These are phyloP conservation scores for Quercus engelmannii DNA, from an alignment of 306 rosid species.

Conservation along the genomic window DNA sequence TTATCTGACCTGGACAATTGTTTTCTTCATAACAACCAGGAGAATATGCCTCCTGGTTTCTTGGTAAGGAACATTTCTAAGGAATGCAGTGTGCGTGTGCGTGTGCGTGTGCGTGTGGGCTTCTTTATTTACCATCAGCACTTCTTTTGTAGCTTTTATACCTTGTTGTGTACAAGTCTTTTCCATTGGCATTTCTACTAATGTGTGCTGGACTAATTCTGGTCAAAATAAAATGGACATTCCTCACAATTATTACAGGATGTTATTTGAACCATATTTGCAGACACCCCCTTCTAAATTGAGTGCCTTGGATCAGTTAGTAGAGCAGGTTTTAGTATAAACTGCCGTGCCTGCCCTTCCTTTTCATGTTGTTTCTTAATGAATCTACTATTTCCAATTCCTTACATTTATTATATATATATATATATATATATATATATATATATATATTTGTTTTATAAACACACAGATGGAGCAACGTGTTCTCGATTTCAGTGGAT, in stretches of 20 bases:
- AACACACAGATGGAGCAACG: slow-evolving; percentile 67
- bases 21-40: slow-evolving; percentile 11
- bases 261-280: not conserved
- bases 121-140: not conserved
- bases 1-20: slow-evolving; percentile 26
- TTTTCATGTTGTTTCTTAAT: not conserved
- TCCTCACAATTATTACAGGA: not conserved
- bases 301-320: not conserved
- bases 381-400: not conserved
- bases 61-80: not conserved
- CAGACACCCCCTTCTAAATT: not conserved
- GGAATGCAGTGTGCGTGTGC: not conserved
- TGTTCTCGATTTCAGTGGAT: slow-evolving; percentile 82
- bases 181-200: not conserved
- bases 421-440: too few species aligned
- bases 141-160: not conserved
- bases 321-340: not conserved
- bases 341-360: not conserved
- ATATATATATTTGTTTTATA: not conserved
- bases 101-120: not conserved
- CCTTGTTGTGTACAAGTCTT: not conserved
- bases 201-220: too few species aligned
- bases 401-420: not conserved
- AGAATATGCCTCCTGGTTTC: not conserved
- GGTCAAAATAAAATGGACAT: too few species aligned